A percentile compares a stretch with the other conserved stretches of the same genome.
Conservation (phyloP, 345 rosid genomes). For the Physaria fendleri region DNA sequence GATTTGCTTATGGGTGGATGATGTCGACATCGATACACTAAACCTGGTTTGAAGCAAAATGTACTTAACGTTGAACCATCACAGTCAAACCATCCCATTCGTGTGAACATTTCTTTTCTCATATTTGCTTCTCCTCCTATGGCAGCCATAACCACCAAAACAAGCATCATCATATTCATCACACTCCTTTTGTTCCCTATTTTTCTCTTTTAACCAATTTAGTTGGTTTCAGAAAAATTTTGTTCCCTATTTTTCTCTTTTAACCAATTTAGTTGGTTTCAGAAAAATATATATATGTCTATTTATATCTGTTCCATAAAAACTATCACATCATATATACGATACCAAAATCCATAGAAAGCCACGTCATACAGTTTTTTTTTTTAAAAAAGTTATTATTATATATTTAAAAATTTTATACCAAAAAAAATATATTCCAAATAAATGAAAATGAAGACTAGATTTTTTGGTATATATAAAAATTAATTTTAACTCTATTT, state of each 20-base stretch:
- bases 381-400: too few relatives aligned
- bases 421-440: too few relatives aligned
- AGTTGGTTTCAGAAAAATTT: background rate
- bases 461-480: too few relatives aligned
- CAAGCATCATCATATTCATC: background rate
- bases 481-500: too few relatives aligned
- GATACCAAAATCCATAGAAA: background rate
- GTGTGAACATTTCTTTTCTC: background rate
- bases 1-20: background rate
- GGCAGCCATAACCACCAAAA: constrained; percentile 4
- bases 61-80: background rate
- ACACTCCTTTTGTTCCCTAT: constrained; percentile 8
- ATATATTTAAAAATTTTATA: too few relatives aligned
- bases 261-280: background rate
- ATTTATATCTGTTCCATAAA: background rate
- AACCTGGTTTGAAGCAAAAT: background rate
- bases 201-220: background rate
- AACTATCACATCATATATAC: too few relatives aligned
- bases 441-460: too few relatives aligned
- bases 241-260: constrained; percentile 1
- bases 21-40: background rate
- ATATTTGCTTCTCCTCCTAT: background rate
- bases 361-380: too few relatives aligned
- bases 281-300: background rate
- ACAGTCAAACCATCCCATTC: background rate